Base-by-base conservation (phyloP, 1,284 basidiomycete genomes). In the Heterobasidion occidentale region DNA sequence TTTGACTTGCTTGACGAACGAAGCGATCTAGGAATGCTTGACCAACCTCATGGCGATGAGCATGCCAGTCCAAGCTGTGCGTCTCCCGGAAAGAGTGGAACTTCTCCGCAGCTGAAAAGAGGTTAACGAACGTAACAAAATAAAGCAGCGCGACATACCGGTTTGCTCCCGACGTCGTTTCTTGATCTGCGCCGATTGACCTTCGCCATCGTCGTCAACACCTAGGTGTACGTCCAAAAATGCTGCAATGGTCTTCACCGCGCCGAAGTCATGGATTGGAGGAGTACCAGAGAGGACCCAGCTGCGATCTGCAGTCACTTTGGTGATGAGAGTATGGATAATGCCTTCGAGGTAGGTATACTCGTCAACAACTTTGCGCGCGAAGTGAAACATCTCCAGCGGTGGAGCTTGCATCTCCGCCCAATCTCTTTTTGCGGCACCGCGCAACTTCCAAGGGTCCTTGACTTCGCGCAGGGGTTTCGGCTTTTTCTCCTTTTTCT, bases 211-310 rank as follows among this genome's bases (percentile, higher is more conserved):
- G 64, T 97, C 94, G 61, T 94, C 86, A 46, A 94, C 80, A 54
- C 94, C 94, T 36, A 97, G 81, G 68, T 96, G 93, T 42, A 96
- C 74, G 61, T 87, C 83, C 59, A 97, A 74, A 70, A 95, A 89
- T 1, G 86, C 85, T 2, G 94, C 89, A 58, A 97, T 96, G 9
- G 89, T 93, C 74, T 95, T 94, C 62, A 98, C 75, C 7, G 94
- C 86, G 3, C 84, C 85, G 68, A 98, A 98, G 70, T 95, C 91
- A 59, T 91, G 88, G 52, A 94, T 88, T 0, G 94, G 94, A 2
- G 94, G 95, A 17, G 94, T 98, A 42, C 95, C 94, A 0, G 94
- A 98, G n/a, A 98, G 78, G 3, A 98, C 91, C 94, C 94, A 98
- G 56, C 86, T 88, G 59, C 90, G 81, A 57, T 88, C 85, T 0